phyloP scores from a whole-genome alignment of 2,329 filamentous ascomycete genomes.

The Hymenotorrendiella dingleyae region DNA sequence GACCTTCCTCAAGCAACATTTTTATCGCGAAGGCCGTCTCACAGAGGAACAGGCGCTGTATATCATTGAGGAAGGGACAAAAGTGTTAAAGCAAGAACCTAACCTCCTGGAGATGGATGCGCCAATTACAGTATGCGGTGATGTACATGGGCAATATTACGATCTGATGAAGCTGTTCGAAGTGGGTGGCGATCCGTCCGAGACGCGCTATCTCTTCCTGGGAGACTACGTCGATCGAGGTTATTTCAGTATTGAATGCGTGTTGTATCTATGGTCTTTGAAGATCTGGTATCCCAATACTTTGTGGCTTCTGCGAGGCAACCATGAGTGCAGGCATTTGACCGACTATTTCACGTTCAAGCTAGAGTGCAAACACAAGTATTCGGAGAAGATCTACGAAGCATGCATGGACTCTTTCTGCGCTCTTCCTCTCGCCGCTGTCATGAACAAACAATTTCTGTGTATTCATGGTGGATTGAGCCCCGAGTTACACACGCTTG shows the following conservation, averaged over 20 bases:
- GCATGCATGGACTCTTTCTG: constrained; percentile 99
- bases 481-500: constrained; percentile 90
- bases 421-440: constrained; percentile 81
- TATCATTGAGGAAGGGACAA: constrained; percentile 84
- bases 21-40: constrained; percentile 93
- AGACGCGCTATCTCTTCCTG: constrained; percentile 94
- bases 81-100: constrained; percentile 82
- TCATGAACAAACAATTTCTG: constrained; percentile 99
- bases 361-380: constrained; percentile 99
- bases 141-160: constrained; percentile 98
- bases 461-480: constrained; percentile 97
- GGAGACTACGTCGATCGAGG: constrained; percentile 97
- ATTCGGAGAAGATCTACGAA: constrained; percentile 92
- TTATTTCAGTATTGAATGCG: constrained; percentile 99
- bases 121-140: constrained; percentile 96
- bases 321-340: constrained; percentile 97
- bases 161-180: constrained; percentile 99
- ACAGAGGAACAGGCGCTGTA: constrained; percentile 96
- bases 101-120: constrained; percentile 99
- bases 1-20: constrained; percentile 93
- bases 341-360: constrained; percentile 99
- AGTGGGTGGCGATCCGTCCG: constrained; percentile 91
- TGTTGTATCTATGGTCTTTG: constrained; percentile 93
- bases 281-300: constrained; percentile 99
- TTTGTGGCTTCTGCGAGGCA: constrained; percentile 92